phyloP scores from a whole-genome alignment of 108 stramenopile species.

The Cyclostephanos tholiformis region DNA sequence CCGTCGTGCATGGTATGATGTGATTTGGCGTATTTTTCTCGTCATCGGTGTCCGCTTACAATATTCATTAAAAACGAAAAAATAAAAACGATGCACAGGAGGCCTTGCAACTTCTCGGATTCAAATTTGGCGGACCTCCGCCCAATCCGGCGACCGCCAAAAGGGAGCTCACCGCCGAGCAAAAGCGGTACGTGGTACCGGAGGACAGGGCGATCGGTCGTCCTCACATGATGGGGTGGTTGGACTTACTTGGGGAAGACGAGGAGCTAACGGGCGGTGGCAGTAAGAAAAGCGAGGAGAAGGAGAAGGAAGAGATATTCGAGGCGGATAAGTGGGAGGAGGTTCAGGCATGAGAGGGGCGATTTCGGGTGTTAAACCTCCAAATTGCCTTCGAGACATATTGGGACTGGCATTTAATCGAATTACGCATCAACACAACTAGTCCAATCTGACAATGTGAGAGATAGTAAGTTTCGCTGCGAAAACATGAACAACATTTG shows the following conservation, averaged over 20 bases:
- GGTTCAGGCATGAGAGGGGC: slow-evolving; percentile 28
- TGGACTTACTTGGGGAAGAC: slow-evolving; percentile 62
- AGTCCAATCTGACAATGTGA: no score
- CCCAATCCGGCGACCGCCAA: slow-evolving; percentile 8
- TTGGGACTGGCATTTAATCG: no score
- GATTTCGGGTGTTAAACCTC: no score
- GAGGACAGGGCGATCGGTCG: slow-evolving; percentile 72
- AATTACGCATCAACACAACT: no score
- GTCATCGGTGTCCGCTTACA: not conserved
- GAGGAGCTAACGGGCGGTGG: slow-evolving; percentile 38
- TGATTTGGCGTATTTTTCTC: not conserved
- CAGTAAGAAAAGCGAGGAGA: not conserved
- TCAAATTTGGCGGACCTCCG: slow-evolving; percentile 45
- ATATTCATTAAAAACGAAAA: not conserved
- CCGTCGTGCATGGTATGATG: not conserved
- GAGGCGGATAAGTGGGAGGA: slow-evolving; percentile 54
- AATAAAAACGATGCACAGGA: slow-evolving; percentile 29
- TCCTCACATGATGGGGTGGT: slow-evolving; percentile 82
- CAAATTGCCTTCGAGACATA: no score
- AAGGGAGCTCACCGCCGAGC: slow-evolving; percentile 15
- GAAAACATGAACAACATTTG: no score
- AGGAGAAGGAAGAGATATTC: slow-evolving; percentile 34
- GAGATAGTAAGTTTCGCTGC: no score
- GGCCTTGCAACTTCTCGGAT: slow-evolving; percentile 45
- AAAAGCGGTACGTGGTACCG: slow-evolving; percentile 61